phyloP scores from a whole-genome alignment of 768 basidiomycete genomes.

The Amylocystis lapponica region DNA sequence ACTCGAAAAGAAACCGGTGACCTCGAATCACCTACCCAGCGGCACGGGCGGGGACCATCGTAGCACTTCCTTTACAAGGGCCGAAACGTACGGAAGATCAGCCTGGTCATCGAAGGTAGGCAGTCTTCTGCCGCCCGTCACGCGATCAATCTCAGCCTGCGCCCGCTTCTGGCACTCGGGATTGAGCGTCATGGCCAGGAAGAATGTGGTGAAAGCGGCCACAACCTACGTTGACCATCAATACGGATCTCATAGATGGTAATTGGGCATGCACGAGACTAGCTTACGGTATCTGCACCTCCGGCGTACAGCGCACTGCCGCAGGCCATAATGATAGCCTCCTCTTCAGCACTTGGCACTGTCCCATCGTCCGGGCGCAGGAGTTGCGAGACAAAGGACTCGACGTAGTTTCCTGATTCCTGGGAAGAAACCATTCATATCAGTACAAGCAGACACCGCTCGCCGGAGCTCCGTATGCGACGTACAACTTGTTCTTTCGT shows the following conservation, averaged over 20 bases:
- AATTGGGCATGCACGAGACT: background rate
- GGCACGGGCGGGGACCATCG: conserved; percentile 11
- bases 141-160: conserved; percentile 16
- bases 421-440: background rate
- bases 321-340: background rate
- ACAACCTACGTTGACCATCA: background rate
- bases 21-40: conserved; percentile 6
- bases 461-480: too few relatives aligned
- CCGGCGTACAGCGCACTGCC: background rate
- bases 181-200: conserved; percentile 10
- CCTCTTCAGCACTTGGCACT: background rate
- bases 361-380: background rate
- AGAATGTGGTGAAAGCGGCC: conserved; percentile 2
- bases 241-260: background rate
- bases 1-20: background rate
- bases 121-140: conserved; percentile 12
- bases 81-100: conserved; percentile 15
- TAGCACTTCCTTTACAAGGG: conserved; percentile 14
- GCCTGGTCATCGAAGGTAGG: conserved; percentile 14
- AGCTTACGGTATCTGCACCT: background rate
- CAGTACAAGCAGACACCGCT: too few relatives aligned
- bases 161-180: conserved; percentile 13
- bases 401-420: background rate
- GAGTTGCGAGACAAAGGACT: background rate
- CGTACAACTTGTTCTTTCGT: background rate